phyloP scores from a whole-genome alignment of 2,329 filamentous ascomycete genomes.

The Penicillium sp. region DNA sequence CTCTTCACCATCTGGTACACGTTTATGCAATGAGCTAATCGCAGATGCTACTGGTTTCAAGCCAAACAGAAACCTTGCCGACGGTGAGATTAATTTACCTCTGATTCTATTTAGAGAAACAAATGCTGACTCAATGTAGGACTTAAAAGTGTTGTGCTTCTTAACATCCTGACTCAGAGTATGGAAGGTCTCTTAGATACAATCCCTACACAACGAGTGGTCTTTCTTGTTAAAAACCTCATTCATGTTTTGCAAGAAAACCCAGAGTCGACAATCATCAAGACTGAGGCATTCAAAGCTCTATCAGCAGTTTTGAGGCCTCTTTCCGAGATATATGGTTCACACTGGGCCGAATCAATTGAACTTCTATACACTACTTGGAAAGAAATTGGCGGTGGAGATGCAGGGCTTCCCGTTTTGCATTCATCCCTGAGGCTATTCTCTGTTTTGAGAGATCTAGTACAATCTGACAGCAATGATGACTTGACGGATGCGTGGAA shows the following conservation, averaged over 20 bases:
- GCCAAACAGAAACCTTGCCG: conserved; percentile 37
- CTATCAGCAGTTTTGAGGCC: conserved; percentile 61
- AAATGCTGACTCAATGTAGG: conserved; percentile 27
- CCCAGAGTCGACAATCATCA: conserved; percentile 42
- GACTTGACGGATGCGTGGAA: conserved; percentile 74
- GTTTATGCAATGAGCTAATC: conserved; percentile 58
- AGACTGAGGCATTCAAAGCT: conserved; percentile 39
- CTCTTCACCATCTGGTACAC: conserved; percentile 44
- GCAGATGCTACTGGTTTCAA: conserved; percentile 57
- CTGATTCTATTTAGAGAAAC: background rate
- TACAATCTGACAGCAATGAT: conserved; percentile 68
- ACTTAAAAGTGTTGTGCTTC: conserved; percentile 48
- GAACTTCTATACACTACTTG: conserved; percentile 58
- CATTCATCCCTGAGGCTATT: conserved; percentile 72
- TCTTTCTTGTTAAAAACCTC: conserved; percentile 79
- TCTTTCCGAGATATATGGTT: conserved; percentile 78
- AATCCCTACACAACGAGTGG: conserved; percentile 60
- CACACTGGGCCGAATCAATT: conserved; percentile 72
- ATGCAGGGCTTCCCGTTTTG: conserved; percentile 58
- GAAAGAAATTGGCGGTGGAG: conserved; percentile 46
- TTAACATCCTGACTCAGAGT: conserved; percentile 52
- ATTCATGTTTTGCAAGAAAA: conserved; percentile 65
- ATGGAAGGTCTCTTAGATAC: conserved; percentile 46
- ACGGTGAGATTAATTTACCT: conserved; percentile 35
- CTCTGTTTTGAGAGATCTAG: conserved; percentile 57